phyloP scores from a whole-genome alignment of 345 rosid species.

The Moricandia arvensis region DNA sequence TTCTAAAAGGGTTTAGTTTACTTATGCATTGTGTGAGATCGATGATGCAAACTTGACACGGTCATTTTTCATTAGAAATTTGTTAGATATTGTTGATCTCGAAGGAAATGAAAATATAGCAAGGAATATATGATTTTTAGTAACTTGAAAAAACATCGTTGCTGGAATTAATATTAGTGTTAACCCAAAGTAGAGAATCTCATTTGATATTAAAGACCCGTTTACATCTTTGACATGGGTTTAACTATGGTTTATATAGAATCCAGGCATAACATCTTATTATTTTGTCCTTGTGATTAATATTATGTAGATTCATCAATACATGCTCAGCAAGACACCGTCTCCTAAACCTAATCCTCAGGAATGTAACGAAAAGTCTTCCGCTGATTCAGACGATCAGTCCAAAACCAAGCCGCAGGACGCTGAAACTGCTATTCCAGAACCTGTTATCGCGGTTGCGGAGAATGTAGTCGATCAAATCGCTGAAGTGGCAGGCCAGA shows the following conservation, averaged over 20 bases:
- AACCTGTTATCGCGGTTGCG: conserved; percentile 31
- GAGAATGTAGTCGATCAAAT: conserved; percentile 46
- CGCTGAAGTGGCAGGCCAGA: conserved; percentile 38
- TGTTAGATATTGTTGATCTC: conserved; percentile 1
- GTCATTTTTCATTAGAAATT: not conserved
- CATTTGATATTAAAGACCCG: not conserved
- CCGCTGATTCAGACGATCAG: conserved; percentile 4
- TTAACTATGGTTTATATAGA: not conserved
- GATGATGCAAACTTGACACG: not conserved
- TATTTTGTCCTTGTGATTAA: not conserved
- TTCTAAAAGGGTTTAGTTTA: not conserved
- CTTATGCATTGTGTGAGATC: not conserved
- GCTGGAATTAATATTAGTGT: not conserved
- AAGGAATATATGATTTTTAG: not conserved
- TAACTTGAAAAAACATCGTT: not conserved
- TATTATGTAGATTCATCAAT: conserved; percentile 69
- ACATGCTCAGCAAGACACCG: conserved; percentile 80
- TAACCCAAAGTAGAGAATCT: not conserved
- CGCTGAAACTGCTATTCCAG: not conserved
- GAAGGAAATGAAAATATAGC: not conserved
- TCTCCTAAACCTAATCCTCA: conserved; percentile 49
- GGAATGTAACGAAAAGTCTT: not conserved
- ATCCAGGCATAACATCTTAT: not conserved
- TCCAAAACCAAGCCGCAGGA: conserved; percentile 9
- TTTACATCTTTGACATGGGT: not conserved